These are phyloP conservation scores for Zarea fungicola DNA, from an alignment of 2,329 filamentous ascomycete species.

Conservation along the genomic window DNA sequence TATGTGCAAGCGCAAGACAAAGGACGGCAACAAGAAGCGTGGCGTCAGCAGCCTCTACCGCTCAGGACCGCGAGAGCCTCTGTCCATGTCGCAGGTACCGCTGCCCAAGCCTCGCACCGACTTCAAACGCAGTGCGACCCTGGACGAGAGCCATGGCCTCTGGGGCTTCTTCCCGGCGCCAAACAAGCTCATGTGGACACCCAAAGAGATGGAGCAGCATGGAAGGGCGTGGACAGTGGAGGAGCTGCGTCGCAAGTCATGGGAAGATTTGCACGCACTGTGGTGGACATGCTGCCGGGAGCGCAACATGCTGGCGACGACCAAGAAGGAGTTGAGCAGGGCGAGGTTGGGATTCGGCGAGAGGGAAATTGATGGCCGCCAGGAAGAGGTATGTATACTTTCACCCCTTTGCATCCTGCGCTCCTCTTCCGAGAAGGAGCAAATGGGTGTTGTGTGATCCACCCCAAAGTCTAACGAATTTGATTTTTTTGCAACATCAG, in stretches of 20 bases:
- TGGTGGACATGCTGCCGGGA: slow-evolving; percentile 96
- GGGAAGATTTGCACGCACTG: slow-evolving; percentile 85
- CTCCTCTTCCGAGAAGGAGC: too few relatives aligned
- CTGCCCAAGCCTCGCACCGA: slow-evolving; percentile 67
- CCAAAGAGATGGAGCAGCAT: slow-evolving; percentile 64
- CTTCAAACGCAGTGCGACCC: slow-evolving; percentile 51
- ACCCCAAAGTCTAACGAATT: too few relatives aligned
- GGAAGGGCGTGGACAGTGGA: slow-evolving; percentile 79
- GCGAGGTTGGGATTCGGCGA: slow-evolving; percentile 69
- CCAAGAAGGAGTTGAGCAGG: slow-evolving; percentile 61
- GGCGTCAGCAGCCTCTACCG: slow-evolving; percentile 77
- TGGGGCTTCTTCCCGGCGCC: slow-evolving; percentile 84
- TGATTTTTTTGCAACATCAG: slow-evolving; percentile 37
- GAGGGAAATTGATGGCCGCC: slow-evolving; percentile 58
- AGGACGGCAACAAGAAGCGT: slow-evolving; percentile 74
- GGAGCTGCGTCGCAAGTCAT: slow-evolving; percentile 84
- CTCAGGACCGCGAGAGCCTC: slow-evolving; percentile 67
- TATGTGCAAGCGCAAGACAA: slow-evolving; percentile 46
- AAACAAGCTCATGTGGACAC: slow-evolving; percentile 63
- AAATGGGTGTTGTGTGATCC: too few relatives aligned
- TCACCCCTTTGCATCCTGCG: too few relatives aligned
- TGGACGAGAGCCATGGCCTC: slow-evolving; percentile 75
- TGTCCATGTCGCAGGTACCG: slow-evolving; percentile 66
- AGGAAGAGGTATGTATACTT: slow-evolving; percentile 62
- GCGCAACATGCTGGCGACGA: slow-evolving; percentile 81